Base-by-base conservation (phyloP, 306 rosid genomes). In the Ormosia semicastrata region DNA sequence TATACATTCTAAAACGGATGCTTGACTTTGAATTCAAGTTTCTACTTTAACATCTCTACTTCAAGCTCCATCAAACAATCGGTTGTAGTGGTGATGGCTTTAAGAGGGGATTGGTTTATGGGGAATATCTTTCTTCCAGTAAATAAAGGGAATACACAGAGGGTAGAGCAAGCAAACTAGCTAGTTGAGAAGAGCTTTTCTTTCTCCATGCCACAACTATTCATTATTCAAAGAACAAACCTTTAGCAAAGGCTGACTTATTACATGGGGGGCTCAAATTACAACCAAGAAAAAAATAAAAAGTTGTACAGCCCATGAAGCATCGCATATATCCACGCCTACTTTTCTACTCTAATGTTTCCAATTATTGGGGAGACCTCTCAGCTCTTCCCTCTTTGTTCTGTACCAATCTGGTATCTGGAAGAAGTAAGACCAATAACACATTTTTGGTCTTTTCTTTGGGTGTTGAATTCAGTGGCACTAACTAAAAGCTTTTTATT, bases 211-310 rank as follows among this genome's bases (percentile, higher is more conserved):
- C 65, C 33, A 62, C 57, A 49, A 44, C 68, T 75, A 56, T 50
- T 81, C 79, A 76, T 68, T 49, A 59, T 60, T 76, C 47, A 75
- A 58, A 59, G 77, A 77, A 77, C 67, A 68, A 73, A 44, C 29
- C 86, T 85, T 85, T 83, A 36, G 47, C 71, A 87, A 90, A 89
- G 89, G 91, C 84, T 85, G 89, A 65, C 67, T 60, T 40, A 66
- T 70, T 71, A 67, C 11, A 43, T 3, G 66, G 65, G 75, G 87
- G 81, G 74, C 71, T 81, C 56, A 47, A 60, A 60, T 24, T 24
- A 63, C 10, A 24, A 67, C 66, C 4, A 40, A 17, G 32, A 65
- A 43, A 3, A 30, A 65, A 33, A 41, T 40, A 34, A 52, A 47
- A 12, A 40, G 17, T 24, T 24, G 37, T 53, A 76, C 70, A 60